These are phyloP conservation scores for Penicillium frequentans DNA, from an alignment of 2,329 filamentous ascomycete species.

Conservation along the genomic window DNA sequence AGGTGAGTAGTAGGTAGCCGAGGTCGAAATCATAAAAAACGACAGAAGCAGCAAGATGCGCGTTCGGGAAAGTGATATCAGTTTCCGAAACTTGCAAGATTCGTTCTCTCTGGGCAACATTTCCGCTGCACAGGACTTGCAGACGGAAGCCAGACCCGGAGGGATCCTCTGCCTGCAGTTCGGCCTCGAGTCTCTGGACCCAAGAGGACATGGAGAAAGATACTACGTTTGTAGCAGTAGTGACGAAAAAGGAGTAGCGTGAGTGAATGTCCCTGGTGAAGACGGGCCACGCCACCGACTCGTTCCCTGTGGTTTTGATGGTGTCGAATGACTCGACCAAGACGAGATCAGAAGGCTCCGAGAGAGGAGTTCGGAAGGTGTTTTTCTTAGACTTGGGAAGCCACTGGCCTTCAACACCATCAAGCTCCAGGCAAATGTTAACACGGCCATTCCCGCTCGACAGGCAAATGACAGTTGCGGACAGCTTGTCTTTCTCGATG, in stretches of 20 bases:
- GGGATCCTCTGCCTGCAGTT: constrained; percentile 53
- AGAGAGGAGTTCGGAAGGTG: constrained; percentile 42
- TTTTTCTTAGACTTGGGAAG: constrained; percentile 50
- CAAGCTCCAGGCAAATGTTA: constrained; percentile 61
- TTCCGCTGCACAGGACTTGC: constrained; percentile 54
- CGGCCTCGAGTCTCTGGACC: constrained; percentile 57
- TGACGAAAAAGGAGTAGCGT: constrained; percentile 61
- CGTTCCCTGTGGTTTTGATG: constrained; percentile 25
- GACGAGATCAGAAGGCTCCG: constrained; percentile 44
- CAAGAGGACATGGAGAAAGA: constrained; percentile 58
- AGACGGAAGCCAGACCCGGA: constrained; percentile 58
- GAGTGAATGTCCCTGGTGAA: constrained; percentile 58
- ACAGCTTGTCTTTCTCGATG: constrained; percentile 51
- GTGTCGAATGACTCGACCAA: constrained; percentile 48
- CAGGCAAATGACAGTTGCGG: constrained; percentile 59
- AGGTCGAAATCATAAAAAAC: constrained; percentile 58
- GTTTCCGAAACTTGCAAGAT: constrained; percentile 44
- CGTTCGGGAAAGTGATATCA: constrained; percentile 20
- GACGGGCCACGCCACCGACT: constrained; percentile 47
- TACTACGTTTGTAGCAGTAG: constrained; percentile 54
- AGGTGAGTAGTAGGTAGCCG: constrained; percentile 59
- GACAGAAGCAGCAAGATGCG: constrained; percentile 50
- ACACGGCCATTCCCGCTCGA: constrained; percentile 57
- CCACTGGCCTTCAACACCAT: constrained; percentile 64
- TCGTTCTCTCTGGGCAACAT: constrained; percentile 50